Evolutionary conservation across 2,329 filamentous ascomycete species (phyloP), one percentile per base, ranked within the genome.

Genomic region (Malbranchea cinnamomea): DNA sequence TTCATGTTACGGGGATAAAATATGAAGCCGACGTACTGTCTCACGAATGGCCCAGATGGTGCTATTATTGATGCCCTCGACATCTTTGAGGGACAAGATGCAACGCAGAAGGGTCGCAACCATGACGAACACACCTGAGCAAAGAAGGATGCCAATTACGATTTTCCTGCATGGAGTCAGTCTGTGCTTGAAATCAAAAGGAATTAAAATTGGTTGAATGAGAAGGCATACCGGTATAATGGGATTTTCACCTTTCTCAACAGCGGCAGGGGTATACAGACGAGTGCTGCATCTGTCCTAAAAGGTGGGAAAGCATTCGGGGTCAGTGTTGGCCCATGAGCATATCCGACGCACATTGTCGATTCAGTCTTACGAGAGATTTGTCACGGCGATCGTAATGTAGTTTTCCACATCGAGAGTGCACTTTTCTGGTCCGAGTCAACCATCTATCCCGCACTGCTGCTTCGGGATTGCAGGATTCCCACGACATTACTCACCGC

Each of bases 11-110:
- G 9, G 3, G n/a, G 25, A 21, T 9, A 26, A 22, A 12, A 16
- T 10, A 6, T 5, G 20, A n/a, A 10, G 17, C 4, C 13, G 8
- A 21, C 42, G 23, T 42, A 56, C 52, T 2, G 54, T 59, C 40
- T 62, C 59, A 25, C 59, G 49, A 10, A 59, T 57, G 8, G 53
- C 55, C 58, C 57, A 61, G 12, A 59, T 56, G 0, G 54, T 57
- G 14, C 50, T 52, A 25, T 38, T 39, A 33, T 58, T 56, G 41
- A 59, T 54, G 10, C 46, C 47, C 11, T 53, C 26, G 21, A 57
- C 51, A 15, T 50, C 43, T 15, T 45, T 36, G 0, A 62, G 43
- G 8, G 52, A 57, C 4, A 57, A 37, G 20, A 59, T 36, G 31
- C 54, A 60, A n/a, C 59, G 56, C 20, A 62, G 43, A 0, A 62